Percentiles rank a stretch among this genome's conserved stretches.
These are phyloP conservation scores for Trametes hirsuta DNA, from an alignment of 1,284 basidiomycete species.

Conservation along the genomic window DNA sequence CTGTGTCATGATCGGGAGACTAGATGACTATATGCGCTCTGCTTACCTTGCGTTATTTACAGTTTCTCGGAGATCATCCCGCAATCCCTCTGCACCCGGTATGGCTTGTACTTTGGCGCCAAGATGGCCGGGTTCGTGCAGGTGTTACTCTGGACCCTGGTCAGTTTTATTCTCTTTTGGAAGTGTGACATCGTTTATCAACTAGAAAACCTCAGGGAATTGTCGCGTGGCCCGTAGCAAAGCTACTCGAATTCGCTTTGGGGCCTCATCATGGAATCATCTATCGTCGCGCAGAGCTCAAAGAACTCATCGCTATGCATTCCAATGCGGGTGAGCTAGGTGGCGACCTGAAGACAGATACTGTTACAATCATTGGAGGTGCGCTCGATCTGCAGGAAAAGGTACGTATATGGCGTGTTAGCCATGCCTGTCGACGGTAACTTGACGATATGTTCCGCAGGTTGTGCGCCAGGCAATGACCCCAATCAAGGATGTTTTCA, in stretches of 20 bases:
- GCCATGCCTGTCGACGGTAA: constrained; percentile 30
- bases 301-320: constrained; percentile 77
- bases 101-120: constrained; percentile 91
- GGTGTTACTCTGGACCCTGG: constrained; percentile 70
- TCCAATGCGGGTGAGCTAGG: constrained; percentile 57
- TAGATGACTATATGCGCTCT: too few relatives aligned
- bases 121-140: constrained; percentile 84
- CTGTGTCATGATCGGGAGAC: neutral
- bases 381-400: constrained; percentile 77
- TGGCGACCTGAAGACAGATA: constrained; percentile 73
- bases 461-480: constrained; percentile 70
- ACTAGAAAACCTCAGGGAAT: constrained; percentile 50
- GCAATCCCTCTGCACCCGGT: constrained; percentile 87
- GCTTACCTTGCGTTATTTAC: neutral
- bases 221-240: constrained; percentile 82
- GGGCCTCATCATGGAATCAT: constrained; percentile 68
- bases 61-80: constrained; percentile 94
- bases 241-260: constrained; percentile 64
- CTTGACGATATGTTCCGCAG: constrained; percentile 3
- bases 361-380: constrained; percentile 76
- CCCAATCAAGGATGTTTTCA: constrained; percentile 77
- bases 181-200: neutral
- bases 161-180: constrained; percentile 36
- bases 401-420: constrained; percentile 25
- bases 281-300: constrained; percentile 62